Percentiles rank a stretch among this genome's conserved stretches.
These are phyloP conservation scores for Ascochyta rabiei DNA, from an alignment of 2,329 filamentous ascomycete genomes.

Conservation along the genomic window DNA sequence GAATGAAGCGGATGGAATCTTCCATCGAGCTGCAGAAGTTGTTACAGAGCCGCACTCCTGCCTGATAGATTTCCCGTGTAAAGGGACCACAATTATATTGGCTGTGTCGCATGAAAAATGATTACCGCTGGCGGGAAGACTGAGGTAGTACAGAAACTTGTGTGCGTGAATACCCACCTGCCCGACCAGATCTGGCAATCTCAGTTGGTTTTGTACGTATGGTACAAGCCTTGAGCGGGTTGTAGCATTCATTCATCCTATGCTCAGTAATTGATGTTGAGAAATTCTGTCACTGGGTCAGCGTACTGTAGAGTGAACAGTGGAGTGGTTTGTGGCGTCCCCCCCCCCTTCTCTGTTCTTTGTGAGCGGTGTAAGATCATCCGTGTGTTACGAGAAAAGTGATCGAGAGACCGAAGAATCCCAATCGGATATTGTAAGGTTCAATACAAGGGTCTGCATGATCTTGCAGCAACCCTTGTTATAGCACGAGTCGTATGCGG, in stretches of 20 bases:
- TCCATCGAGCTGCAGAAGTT: background rate
- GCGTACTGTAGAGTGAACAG: background rate
- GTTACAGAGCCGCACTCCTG: background rate
- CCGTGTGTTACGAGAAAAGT: background rate
- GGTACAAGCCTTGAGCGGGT: background rate
- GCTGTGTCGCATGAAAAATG: background rate
- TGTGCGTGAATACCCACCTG: background rate
- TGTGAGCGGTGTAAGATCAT: background rate
- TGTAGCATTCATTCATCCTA: background rate
- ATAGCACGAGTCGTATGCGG: background rate
- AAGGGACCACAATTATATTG: background rate
- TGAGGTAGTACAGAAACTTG: constrained; percentile 1
- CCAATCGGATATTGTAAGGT: background rate
- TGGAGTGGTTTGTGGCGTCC: background rate
- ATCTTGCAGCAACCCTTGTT: constrained; percentile 12
- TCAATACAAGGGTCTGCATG: constrained; percentile 9
- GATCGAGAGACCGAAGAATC: background rate
- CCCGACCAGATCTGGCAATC: background rate
- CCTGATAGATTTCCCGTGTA: background rate
- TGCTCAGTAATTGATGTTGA: background rate
- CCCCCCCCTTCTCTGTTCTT: background rate
- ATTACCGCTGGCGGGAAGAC: background rate
- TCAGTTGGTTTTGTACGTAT: background rate
- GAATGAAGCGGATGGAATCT: background rate
- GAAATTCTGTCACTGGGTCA: background rate